Conservation (phyloP, 176 grass and related monocot genomes). For the Typha latifolia region DNA sequence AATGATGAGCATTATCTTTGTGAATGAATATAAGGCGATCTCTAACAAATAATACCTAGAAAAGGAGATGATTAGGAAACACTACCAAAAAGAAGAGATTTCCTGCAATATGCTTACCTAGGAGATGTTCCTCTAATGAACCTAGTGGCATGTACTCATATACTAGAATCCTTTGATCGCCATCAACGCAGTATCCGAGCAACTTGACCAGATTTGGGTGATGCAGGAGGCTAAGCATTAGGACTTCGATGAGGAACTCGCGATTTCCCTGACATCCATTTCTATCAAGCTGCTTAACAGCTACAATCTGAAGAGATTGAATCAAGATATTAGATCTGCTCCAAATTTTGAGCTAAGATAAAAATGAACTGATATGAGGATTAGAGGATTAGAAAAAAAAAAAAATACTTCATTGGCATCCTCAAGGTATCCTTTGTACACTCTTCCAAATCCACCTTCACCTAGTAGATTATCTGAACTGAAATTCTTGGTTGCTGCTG, state of each 20-base stretch:
- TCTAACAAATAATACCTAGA: background rate
- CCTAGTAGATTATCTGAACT: slow-evolving; percentile 52
- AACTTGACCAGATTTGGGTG: slow-evolving; percentile 76
- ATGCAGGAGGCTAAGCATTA: slow-evolving; percentile 75
- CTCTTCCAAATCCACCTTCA: slow-evolving; percentile 76
- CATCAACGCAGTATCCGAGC: slow-evolving; percentile 56
- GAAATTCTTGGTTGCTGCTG: slow-evolving; percentile 50
- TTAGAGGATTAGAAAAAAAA: too few species aligned
- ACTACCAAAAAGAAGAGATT: background rate
- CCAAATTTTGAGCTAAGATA: background rate
- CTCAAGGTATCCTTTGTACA: slow-evolving; percentile 53
- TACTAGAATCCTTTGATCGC: slow-evolving; percentile 60
- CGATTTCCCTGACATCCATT: slow-evolving; percentile 65
- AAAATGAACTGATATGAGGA: background rate
- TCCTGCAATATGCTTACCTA: slow-evolving; percentile 25
- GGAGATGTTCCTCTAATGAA: slow-evolving; percentile 61
- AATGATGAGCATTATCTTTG: too few species aligned
- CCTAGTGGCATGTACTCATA: slow-evolving; percentile 77
- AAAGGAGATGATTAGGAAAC: too few species aligned
- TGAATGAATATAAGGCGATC: too few species aligned
- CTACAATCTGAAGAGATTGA: slow-evolving; percentile 40
- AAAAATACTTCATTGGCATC: slow-evolving; percentile 44
- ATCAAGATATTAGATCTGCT: background rate
- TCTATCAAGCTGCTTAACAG: slow-evolving; percentile 74
- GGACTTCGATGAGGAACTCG: slow-evolving; percentile 82